A percentile compares a stretch with the other conserved stretches of the same genome.
Conservation (phyloP, 257 asterid species). For the Penstemon davidsonii region DNA sequence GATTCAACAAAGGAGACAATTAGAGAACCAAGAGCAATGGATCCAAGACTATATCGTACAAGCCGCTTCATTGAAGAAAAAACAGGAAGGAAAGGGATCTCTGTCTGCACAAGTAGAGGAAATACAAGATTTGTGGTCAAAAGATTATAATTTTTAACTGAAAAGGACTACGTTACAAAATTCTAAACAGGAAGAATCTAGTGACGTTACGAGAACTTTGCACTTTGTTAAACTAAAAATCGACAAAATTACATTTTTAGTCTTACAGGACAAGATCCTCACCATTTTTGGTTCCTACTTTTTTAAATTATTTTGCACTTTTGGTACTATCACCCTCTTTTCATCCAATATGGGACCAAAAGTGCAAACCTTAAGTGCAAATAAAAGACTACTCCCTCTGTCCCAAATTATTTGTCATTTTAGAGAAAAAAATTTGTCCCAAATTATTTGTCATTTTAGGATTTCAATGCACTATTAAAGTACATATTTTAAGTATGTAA, state of each 20-base stretch:
- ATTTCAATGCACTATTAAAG: too few species aligned
- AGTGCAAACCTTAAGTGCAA: too few species aligned
- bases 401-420: too few species aligned
- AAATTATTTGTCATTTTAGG: too few species aligned
- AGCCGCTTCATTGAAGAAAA: conserved; percentile 96
- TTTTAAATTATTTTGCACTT: too few species aligned
- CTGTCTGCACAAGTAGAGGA: conserved; percentile 52
- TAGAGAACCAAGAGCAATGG: conserved; percentile 89
- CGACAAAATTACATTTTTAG: not conserved
- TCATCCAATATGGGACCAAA: too few species aligned
- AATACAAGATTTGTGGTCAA: not conserved
- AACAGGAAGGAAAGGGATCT: conserved; percentile 87
- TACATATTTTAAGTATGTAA: too few species aligned
- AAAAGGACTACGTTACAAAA: not conserved
- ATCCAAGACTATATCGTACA: conserved; percentile 76
- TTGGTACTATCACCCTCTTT: too few species aligned
- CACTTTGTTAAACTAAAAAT: not conserved
- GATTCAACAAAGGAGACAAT: conserved; percentile 74
- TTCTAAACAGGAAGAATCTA: not conserved
- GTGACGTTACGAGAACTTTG: not conserved
- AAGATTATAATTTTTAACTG: conserved; percentile 43
- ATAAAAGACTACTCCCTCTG: too few species aligned
- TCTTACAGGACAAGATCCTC: too few species aligned
- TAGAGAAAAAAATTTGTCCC: too few species aligned
- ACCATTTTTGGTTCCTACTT: too few species aligned